Percentiles rank a stretch among this genome's conserved stretches.
Conservation (phyloP, 139 green algal species). For the Zygnema cylindricum region DNA sequence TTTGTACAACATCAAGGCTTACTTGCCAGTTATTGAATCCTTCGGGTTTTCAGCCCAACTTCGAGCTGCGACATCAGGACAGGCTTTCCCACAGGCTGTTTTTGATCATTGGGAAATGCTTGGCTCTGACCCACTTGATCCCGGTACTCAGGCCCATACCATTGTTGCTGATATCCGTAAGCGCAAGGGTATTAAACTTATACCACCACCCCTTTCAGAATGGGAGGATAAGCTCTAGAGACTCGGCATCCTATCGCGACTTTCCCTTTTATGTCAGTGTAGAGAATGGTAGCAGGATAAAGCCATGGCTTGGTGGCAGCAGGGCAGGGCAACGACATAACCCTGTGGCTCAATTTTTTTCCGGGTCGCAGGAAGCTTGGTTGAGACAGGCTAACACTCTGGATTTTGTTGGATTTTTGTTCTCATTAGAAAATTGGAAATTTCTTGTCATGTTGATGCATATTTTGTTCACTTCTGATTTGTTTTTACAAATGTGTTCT, state of each 20-base stretch:
- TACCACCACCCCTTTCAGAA: slow-evolving; percentile 79
- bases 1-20: slow-evolving; percentile 99
- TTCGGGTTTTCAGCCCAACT: slow-evolving; percentile 97
- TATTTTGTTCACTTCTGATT: too few species aligned
- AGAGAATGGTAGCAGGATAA: too few species aligned
- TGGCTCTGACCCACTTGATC: slow-evolving; percentile 80
- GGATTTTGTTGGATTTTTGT: too few species aligned
- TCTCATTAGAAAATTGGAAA: too few species aligned
- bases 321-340: too few species aligned
- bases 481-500: too few species aligned
- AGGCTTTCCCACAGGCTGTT: slow-evolving; percentile 97
- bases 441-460: too few species aligned
- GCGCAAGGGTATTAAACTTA: slow-evolving; percentile 94
- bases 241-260: background rate
- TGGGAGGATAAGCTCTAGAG: slow-evolving; percentile 97
- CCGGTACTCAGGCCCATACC: slow-evolving; percentile 75
- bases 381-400: too few species aligned
- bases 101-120: slow-evolving; percentile 98
- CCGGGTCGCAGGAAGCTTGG: too few species aligned
- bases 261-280: too few species aligned
- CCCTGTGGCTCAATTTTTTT: too few species aligned
- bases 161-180: slow-evolving; percentile 91
- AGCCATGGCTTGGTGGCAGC: too few species aligned
- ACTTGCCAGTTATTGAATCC: slow-evolving; percentile 97
- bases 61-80: slow-evolving; percentile 91